These are phyloP conservation scores for Chlamydomonas incerta DNA, from an alignment of 139 green algal genomes.

Conservation along the genomic window DNA sequence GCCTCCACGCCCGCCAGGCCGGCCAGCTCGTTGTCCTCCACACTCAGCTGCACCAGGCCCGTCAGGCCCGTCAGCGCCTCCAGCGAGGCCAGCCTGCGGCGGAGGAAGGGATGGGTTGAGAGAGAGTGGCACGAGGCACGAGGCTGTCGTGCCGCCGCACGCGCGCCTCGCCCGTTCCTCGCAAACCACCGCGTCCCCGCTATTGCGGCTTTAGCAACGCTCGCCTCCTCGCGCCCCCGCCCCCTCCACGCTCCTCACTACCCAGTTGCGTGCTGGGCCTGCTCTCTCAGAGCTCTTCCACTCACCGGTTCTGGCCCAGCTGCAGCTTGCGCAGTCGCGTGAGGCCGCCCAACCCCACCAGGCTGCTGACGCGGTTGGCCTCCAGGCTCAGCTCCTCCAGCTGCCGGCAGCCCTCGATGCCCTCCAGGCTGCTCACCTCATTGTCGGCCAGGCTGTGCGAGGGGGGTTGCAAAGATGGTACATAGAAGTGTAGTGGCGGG, in stretches of 20 bases:
- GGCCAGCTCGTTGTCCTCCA: constrained; percentile 79
- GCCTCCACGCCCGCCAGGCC: constrained; percentile 61
- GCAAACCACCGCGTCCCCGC: too few species aligned
- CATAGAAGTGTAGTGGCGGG: too few species aligned
- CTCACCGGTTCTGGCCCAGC: constrained; percentile 53
- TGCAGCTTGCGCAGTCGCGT: constrained; percentile 52
- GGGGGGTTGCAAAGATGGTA: too few species aligned
- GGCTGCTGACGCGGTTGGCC: constrained; percentile 60
- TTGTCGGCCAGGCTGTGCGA: constrained; percentile 65
- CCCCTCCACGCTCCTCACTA: too few species aligned
- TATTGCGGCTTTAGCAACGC: too few species aligned
- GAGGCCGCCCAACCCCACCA: constrained; percentile 42
- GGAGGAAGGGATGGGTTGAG: background rate
- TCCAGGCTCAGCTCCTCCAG: constrained; percentile 79
- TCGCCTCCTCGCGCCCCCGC: too few species aligned
- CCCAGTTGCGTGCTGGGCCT: too few species aligned
- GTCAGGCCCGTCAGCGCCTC: constrained; percentile 51
- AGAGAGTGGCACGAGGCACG: background rate
- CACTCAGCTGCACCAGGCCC: constrained; percentile 65
- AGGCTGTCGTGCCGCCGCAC: background rate
- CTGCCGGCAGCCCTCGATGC: constrained; percentile 54
- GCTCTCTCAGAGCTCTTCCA: too few species aligned
- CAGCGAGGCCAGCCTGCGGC: constrained; percentile 43
- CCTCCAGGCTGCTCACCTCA: constrained; percentile 67
- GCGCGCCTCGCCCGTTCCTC: too few species aligned